Evolutionary conservation across 345 rosid species (phyloP).

Genomic region (Limnanthes douglasii): DNA sequence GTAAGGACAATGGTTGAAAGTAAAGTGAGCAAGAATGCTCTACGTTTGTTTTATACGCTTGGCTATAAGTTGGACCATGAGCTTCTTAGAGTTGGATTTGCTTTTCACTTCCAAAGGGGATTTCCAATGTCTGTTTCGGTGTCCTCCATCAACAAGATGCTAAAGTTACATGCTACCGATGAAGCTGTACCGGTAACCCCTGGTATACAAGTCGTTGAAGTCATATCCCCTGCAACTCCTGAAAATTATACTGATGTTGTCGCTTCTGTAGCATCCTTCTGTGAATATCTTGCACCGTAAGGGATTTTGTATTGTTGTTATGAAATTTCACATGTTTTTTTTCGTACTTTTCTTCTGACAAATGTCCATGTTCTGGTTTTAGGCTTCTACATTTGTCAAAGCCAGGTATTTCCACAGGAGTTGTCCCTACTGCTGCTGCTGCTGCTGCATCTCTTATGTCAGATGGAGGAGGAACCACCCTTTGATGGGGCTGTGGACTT

Average conservation of each 20-base stretch:
- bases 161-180: slow-evolving; percentile 66
- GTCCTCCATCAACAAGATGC: slow-evolving; percentile 76
- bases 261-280: slow-evolving; percentile 68
- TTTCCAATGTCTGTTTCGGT: slow-evolving; percentile 66
- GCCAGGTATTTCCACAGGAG: slow-evolving; percentile 68
- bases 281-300: slow-evolving; percentile 97
- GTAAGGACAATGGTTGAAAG: slow-evolving; percentile 80
- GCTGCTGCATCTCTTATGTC: slow-evolving; percentile 97
- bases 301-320: slow-evolving; percentile 6
- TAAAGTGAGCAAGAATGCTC: slow-evolving; percentile 91
- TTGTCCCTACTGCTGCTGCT: slow-evolving; percentile 93
- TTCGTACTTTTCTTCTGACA: background rate
- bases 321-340: background rate
- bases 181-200: slow-evolving; percentile 91
- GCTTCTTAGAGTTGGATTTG: slow-evolving; percentile 73
- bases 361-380: slow-evolving; percentile 7
- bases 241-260: slow-evolving; percentile 78
- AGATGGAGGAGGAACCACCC: slow-evolving; percentile 91
- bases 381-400: slow-evolving; percentile 92
- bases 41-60: slow-evolving; percentile 55
- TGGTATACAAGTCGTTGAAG: slow-evolving; percentile 96
- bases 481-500: too few relatives aligned
- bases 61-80: slow-evolving; percentile 95
- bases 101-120: slow-evolving; percentile 75
- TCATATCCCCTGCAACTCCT: slow-evolving; percentile 80